A percentile compares a stretch with the other conserved stretches of the same genome.
Conservation (phyloP, 1,284 basidiomycete species). For the Apiotrichum brassicae region DNA sequence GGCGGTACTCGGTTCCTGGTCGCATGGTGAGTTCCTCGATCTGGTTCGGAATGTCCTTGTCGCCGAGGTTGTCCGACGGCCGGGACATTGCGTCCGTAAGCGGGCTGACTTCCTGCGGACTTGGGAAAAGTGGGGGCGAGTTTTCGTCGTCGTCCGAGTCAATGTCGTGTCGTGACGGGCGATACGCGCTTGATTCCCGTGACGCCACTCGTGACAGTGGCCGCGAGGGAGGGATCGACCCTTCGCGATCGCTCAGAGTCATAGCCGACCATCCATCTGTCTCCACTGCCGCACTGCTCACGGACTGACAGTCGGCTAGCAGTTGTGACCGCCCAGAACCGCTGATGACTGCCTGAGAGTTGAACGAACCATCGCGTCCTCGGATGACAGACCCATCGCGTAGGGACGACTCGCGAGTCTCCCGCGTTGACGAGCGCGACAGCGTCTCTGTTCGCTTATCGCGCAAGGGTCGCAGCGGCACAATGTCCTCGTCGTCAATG, state of each 20-base stretch:
- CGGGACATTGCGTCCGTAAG: neutral
- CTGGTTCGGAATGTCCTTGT: conserved; percentile 40
- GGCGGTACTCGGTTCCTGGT: conserved; percentile 50
- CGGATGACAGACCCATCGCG: neutral
- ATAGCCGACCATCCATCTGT: conserved; percentile 4
- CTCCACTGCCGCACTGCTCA: neutral
- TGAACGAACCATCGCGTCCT: conserved; percentile 1
- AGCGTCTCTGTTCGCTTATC: conserved; percentile 15
- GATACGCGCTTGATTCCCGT: conserved; percentile 29
- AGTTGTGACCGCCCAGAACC: conserved; percentile 2
- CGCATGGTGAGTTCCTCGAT: conserved; percentile 51
- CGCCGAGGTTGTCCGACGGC: conserved; percentile 16
- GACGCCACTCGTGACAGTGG: conserved; percentile 38
- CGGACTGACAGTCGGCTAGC: conserved; percentile 2
- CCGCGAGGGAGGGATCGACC: conserved; percentile 30
- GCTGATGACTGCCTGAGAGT: neutral
- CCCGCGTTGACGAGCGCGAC: conserved; percentile 33
- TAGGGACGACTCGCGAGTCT: conserved; percentile 7
- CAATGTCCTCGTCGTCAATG: conserved; percentile 33
- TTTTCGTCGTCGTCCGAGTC: conserved; percentile 37
- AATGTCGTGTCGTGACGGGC: conserved; percentile 19
- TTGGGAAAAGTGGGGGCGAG: conserved; percentile 23
- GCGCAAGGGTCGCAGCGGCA: conserved; percentile 17
- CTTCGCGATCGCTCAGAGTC: conserved; percentile 20
- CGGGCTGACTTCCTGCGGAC: neutral